Base-by-base conservation (phyloP, 2,329 filamentous ascomycete species). In the Trichoderma aggressivum region DNA sequence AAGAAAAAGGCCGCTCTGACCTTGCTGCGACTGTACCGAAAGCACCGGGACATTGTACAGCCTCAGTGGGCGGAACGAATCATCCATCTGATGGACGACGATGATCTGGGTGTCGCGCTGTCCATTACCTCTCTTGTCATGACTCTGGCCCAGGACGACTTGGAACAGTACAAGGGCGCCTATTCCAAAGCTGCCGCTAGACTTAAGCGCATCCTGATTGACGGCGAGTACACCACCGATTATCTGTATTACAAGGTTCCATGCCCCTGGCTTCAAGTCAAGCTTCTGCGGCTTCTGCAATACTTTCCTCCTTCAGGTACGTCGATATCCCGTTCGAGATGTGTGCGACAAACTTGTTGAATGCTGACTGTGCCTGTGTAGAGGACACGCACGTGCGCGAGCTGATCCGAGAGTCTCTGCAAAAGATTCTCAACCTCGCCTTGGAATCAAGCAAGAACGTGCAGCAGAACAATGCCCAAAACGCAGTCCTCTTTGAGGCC, bases 181-280 rank as follows among this genome's bases (percentile, higher is more conserved):
- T 98, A 98, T 79, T 91, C 94, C 74, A 99, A 98, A 83, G 95
- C 95, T 36, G 95, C 95, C 0, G 92, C 93, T 73, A 87, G 94
- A 70, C 82, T 99, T 76, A 97, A 97, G 84, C 91, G 93, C 75
- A 92, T 98, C 75, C 87, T 98, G 18, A 90, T 98, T 30, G 95
- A 98, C 75, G 91, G 92, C 74, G 95, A 99, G 76, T 96, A 93
- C 77, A 89, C 93, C 0, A 88, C 90, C 70, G 96, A 98, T 79
- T 99, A 99, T 79, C 88, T 98, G 30, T 99, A 99, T 84, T 99
- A 99, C 86, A 98, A 98, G 78, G 96, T 99, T n/a, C 96, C 96
- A 1, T 99, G 96, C 79, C 96, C 96, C 3, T 99, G 96, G 96
- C 90, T 99, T 71, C 94, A 98, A 82, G 92, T 98, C 78, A 99